These are phyloP conservation scores for Neophaeococcomyces aloes DNA, from an alignment of 2,329 filamentous ascomycete genomes.

Conservation along the genomic window DNA sequence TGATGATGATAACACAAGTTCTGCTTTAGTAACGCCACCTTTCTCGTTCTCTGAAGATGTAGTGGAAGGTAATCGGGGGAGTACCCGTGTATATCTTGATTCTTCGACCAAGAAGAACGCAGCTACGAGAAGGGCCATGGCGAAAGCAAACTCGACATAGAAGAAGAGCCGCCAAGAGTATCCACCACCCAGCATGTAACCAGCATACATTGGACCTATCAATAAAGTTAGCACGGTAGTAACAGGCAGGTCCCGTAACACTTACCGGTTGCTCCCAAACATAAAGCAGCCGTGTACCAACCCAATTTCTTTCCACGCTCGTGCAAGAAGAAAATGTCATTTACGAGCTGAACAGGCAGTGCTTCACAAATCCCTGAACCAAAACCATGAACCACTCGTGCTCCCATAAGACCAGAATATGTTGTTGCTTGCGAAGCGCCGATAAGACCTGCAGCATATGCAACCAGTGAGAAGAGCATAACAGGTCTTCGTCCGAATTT, in stretches of 20 bases:
- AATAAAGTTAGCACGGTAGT: conserved; percentile 31
- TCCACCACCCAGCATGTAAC: conserved; percentile 50
- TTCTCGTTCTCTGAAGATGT: conserved; percentile 10
- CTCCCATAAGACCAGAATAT: conserved; percentile 34
- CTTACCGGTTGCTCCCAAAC: conserved; percentile 14
- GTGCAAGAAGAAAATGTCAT: conserved; percentile 40
- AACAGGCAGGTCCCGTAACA: conserved; percentile 25
- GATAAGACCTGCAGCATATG: conserved; percentile 35
- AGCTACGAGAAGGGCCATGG: conserved; percentile 33
- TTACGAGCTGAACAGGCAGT: conserved; percentile 38
- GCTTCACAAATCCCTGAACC: conserved; percentile 38
- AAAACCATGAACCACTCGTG: conserved; percentile 34
- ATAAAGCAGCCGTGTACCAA: conserved; percentile 43
- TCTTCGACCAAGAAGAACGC: conserved; percentile 52
- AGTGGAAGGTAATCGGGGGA: background rate
- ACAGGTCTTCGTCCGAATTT: conserved; percentile 39
- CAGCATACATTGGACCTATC: conserved; percentile 47
- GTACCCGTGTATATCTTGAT: conserved; percentile 38
- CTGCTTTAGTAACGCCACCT: conserved; percentile 24
- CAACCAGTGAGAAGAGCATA: conserved; percentile 32
- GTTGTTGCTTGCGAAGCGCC: conserved; percentile 32
- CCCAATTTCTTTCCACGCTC: conserved; percentile 43
- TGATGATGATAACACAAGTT: conserved; percentile 17
- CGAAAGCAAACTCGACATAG: conserved; percentile 50
- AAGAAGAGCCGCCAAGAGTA: conserved; percentile 53